Base-by-base conservation (phyloP, 495 filamentous ascomycete species). In the Neurospora sp. region DNA sequence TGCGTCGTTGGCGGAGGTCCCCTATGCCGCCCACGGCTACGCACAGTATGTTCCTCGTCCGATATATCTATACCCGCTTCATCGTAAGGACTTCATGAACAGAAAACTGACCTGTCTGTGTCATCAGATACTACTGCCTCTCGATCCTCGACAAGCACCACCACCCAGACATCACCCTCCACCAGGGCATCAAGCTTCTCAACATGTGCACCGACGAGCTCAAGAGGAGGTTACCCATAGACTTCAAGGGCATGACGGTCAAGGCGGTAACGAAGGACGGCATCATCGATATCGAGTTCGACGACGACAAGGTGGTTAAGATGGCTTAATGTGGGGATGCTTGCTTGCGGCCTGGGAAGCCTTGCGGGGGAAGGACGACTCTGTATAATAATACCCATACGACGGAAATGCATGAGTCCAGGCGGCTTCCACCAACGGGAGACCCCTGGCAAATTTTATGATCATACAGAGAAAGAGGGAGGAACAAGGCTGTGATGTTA, bases 91-190 rank as follows among this genome's bases (percentile, higher is more conserved):
- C 22, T 27, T 27, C 35, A 35, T 7, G 8, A 3, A 16, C 14
- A 17, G 68, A 59, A 10, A 44, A 70, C 73, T 80, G 70, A 79
- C 71, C 41, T 8, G 59, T 53, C 20, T 22, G 59, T 31, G 27
- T n/a, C 5, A 8, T 44, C 44, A 83, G 79, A 85, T 97, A 97
- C 84, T 97, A 97, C 86, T 97, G 94, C 81, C 86, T 98, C 59
- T 96, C 93, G 3, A 94, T 97, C 74, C 89, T 99, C 22, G 96
- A 99, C 84, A 99, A 99, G 84, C 96, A 98, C 77, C 96, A 99
- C 79, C 92, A 98, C 74, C 95, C 96, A 42, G 89, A 98, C 79
- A 98, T 98, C 81, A 83, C 86, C 70, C 87, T 95, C 31, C 94
- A 93, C 69, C 88, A 94, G 82, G 96, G 96, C 65, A 85, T 96